A percentile compares a stretch with the other conserved stretches of the same genome.
Evolutionary conservation across 108 stramenopile genomes (phyloP).

Genomic region (Nitzschia sp.): DNA sequence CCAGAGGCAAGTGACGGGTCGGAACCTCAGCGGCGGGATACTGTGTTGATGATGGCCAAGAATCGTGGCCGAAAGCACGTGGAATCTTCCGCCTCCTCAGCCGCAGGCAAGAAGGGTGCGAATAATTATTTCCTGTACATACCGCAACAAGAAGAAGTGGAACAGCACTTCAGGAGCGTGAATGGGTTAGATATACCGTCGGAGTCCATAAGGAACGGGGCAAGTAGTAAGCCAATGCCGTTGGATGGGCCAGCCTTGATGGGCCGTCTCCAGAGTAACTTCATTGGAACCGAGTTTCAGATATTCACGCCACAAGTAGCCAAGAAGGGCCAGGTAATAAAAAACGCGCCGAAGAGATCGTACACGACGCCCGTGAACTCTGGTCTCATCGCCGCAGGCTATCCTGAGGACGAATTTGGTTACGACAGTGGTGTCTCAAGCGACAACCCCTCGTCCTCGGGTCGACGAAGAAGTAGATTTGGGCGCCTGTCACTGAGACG

Average conservation of each 20-base stretch:
- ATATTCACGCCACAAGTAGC: conserved; percentile 46
- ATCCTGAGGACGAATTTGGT: conserved; percentile 32
- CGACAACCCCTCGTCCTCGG: conserved; percentile 14
- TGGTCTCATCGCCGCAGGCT: not conserved
- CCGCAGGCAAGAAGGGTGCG: conserved; percentile 59
- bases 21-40: conserved; percentile 48
- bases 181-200: conserved; percentile 23
- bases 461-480: conserved; percentile 13
- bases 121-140: conserved; percentile 75
- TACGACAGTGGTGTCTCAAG: conserved; percentile 33
- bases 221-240: not conserved
- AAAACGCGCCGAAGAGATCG: not conserved
- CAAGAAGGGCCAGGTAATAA: not conserved
- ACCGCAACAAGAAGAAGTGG: conserved; percentile 68
- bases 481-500: conserved; percentile 13
- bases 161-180: conserved; percentile 53
- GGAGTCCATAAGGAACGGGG: conserved; percentile 18
- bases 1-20: conserved; percentile 17
- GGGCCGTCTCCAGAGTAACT: conserved; percentile 81
- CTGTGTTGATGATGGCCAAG: conserved; percentile 75
- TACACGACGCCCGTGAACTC: not conserved
- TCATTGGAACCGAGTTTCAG: conserved; percentile 87
- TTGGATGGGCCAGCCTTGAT: conserved; percentile 26
- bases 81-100: conserved; percentile 8
- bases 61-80: conserved; percentile 53